Percentiles rank a stretch among this genome's conserved stretches.
Evolutionary conservation across 345 rosid genomes (phyloP).

Genomic region (Theobroma cacao): DNA sequence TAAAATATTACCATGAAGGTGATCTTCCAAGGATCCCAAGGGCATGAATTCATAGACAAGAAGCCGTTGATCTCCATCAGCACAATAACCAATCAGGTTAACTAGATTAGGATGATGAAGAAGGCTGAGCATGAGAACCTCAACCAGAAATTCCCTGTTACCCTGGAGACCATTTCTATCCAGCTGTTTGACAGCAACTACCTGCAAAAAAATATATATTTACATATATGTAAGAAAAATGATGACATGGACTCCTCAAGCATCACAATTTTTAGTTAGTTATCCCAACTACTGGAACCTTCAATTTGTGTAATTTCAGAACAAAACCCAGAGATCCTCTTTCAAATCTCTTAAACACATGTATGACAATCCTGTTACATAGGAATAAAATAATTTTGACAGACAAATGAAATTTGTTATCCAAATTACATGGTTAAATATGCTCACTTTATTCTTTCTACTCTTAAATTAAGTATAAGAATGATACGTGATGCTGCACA

Average conservation of each 20-base stretch:
- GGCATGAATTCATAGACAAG: conserved; percentile 98
- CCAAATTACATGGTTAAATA: not conserved
- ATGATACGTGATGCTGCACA: not conserved
- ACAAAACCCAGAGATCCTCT: not conserved
- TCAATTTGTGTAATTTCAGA: not conserved
- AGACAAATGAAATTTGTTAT: not conserved
- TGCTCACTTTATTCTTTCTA: not conserved
- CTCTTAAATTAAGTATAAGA: not conserved
- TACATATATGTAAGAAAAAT: not conserved
- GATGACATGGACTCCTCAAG: not conserved
- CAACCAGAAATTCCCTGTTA: conserved; percentile 94
- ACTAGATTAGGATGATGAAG: conserved; percentile 96
- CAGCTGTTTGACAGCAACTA: conserved; percentile 93
- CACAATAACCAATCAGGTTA: conserved; percentile 95
- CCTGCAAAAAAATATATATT: conserved; percentile 37
- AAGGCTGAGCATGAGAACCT: conserved; percentile 99
- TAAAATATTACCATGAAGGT: conserved; percentile 78
- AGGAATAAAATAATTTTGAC: not conserved
- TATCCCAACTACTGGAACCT: not conserved
- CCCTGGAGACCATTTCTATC: conserved; percentile 99
- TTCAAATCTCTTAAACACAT: not conserved
- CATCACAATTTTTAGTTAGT: not conserved
- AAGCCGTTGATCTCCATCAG: conserved; percentile 99
- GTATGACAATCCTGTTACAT: not conserved
- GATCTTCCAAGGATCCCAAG: conserved; percentile 96